phyloP scores from a whole-genome alignment of 305 asterid genomes.

The Fraxinus dipetala region DNA sequence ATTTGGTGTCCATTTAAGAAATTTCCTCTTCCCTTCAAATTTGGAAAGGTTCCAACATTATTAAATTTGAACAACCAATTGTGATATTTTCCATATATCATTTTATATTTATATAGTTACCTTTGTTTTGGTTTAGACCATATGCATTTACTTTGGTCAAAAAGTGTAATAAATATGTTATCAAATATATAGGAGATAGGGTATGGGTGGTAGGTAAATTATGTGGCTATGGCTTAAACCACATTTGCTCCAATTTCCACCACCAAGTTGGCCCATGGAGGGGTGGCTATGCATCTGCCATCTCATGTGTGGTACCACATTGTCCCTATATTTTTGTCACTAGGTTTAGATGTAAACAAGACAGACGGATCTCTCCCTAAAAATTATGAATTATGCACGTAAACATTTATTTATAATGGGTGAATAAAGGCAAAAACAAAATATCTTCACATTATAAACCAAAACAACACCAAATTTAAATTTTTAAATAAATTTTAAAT shows the following conservation, averaged over 20 bases:
- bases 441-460: background rate
- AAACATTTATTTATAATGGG: too few species aligned
- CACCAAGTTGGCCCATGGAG: background rate
- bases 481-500: too few species aligned
- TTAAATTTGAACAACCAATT: background rate
- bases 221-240: background rate
- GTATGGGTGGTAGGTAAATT: background rate
- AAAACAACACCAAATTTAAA: background rate
- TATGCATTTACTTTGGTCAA: background rate
- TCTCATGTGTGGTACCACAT: background rate
- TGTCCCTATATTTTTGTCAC: background rate
- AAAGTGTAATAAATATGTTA: background rate
- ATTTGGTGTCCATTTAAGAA: too few species aligned
- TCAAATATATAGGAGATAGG: background rate
- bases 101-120: background rate
- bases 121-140: background rate
- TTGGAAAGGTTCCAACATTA: too few species aligned
- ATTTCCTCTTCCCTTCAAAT: too few species aligned
- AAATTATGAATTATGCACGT: background rate
- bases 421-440: background rate
- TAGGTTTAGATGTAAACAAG: background rate
- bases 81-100: background rate
- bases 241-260: background rate
- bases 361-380: background rate
- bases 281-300: background rate